Percentiles rank a stretch among this genome's conserved stretches.
Evolutionary conservation across 805 yeast species (phyloP).

Genomic region (Candida schatavii): DNA sequence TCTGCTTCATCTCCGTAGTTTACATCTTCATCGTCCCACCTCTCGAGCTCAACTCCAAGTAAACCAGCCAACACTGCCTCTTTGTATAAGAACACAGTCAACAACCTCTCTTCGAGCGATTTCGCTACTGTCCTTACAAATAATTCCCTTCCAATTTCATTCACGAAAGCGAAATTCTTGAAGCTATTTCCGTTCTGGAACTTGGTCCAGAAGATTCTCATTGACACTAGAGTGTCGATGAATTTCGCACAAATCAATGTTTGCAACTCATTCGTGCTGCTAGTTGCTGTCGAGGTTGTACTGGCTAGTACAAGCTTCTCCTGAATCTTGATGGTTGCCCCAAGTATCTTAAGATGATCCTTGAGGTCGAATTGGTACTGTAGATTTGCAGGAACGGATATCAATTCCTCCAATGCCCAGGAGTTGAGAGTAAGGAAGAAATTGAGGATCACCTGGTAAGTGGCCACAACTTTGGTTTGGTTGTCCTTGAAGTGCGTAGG

Average conservation of each 20-base stretch:
- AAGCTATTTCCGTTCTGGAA: conserved; percentile 25
- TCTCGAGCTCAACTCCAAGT: conserved; percentile 40
- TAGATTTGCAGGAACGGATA: conserved; percentile 16
- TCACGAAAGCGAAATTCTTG: conserved; percentile 20
- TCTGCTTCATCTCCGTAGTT: conserved; percentile 26
- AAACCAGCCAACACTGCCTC: conserved; percentile 46
- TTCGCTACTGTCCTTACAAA: conserved; percentile 25
- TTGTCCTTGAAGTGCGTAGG: conserved; percentile 16
- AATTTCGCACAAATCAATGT: conserved; percentile 21
- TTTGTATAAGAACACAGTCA: conserved; percentile 44
- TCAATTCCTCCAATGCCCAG: conserved; percentile 35
- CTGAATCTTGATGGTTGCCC: neutral
- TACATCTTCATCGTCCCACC: conserved; percentile 53
- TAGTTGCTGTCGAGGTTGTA: conserved; percentile 1
- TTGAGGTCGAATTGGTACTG: conserved; percentile 23
- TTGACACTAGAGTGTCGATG: conserved; percentile 31
- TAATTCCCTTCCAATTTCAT: conserved; percentile 11
- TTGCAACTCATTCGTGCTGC: conserved; percentile 16
- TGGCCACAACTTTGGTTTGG: conserved; percentile 10
- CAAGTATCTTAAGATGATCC: neutral
- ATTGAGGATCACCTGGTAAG: conserved; percentile 21
- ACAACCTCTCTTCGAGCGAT: conserved; percentile 28
- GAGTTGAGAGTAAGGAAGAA: conserved; percentile 25
- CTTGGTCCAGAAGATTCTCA: conserved; percentile 33
- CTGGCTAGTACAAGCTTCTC: conserved; percentile 2